Percentiles rank a stretch among this genome's conserved stretches.
phyloP scores from a whole-genome alignment of 106 monocot species.

The Apostasia ramifera region DNA sequence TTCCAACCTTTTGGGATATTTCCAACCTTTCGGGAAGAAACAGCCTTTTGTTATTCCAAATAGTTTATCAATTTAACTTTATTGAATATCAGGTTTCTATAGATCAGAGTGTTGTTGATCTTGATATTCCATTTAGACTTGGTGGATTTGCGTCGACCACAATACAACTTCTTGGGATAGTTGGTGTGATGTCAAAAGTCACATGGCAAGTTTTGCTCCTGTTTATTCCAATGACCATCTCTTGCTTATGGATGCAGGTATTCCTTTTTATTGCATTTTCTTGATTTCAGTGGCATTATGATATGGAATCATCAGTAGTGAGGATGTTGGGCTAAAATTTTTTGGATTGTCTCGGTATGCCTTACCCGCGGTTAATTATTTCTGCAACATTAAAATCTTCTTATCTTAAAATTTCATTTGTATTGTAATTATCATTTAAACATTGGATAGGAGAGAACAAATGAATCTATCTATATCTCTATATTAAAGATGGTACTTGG shows the following conservation, averaged over 20 bases:
- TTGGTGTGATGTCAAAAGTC: conserved; percentile 89
- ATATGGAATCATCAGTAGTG: too few species aligned
- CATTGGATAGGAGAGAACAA: too few species aligned
- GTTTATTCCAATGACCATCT: conserved; percentile 75
- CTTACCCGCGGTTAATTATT: too few species aligned
- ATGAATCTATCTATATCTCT: too few species aligned
- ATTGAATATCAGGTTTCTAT: conserved; percentile 81
- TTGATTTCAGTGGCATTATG: neutral
- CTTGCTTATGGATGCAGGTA: conserved; percentile 99
- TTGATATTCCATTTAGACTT: conserved; percentile 94
- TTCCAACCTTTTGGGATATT: too few species aligned
- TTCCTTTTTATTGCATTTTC: neutral
- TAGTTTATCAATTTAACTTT: conserved; percentile 1
- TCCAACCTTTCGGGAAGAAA: neutral
- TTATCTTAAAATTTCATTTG: too few species aligned
- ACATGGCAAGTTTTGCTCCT: conserved; percentile 95
- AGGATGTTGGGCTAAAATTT: too few species aligned
- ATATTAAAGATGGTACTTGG: too few species aligned
- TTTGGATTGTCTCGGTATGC: too few species aligned
- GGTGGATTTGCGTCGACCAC: conserved; percentile 92
- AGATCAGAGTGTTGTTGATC: conserved; percentile 98
- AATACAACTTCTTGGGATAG: conserved; percentile 88
- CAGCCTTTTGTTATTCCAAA: neutral
- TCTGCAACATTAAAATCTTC: too few species aligned
- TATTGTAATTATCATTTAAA: too few species aligned